Evolutionary conservation across 331 rosid genomes (phyloP).

Genomic region (Stylosanthes scabra): DNA sequence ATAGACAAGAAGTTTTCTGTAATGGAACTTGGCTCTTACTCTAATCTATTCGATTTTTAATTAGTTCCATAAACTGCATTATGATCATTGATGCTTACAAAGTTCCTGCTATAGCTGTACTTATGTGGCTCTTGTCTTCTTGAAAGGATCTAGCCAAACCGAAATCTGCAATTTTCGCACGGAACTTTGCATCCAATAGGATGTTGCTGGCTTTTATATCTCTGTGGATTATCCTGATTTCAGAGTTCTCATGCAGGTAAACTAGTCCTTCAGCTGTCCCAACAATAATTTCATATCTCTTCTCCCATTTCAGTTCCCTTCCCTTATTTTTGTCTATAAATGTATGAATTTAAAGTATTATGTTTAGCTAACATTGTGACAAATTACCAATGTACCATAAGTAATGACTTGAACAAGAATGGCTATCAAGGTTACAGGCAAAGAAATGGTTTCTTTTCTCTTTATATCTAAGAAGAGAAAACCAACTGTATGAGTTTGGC

Average conservation of each 20-base stretch:
- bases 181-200: slow-evolving; percentile 75
- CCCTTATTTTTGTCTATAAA: slow-evolving; percentile 65
- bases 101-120: slow-evolving; percentile 93
- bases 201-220: slow-evolving; percentile 95
- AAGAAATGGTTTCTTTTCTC: background rate
- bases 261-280: slow-evolving; percentile 90
- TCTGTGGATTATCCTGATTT: slow-evolving; percentile 77
- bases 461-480: slow-evolving; percentile 6
- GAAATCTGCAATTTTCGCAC: slow-evolving; percentile 94
- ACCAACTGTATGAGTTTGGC: slow-evolving; percentile 15
- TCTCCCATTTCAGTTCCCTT: slow-evolving; percentile 81
- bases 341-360: slow-evolving; percentile 21
- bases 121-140: slow-evolving; percentile 89
- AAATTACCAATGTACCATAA: background rate
- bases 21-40: background rate
- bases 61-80: background rate
- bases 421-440: slow-evolving; percentile 1
- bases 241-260: slow-evolving; percentile 82
- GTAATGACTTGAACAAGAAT: slow-evolving; percentile 9
- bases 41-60: background rate
- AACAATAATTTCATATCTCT: slow-evolving; percentile 67
- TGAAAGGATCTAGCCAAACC: slow-evolving; percentile 92
- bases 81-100: slow-evolving; percentile 50
- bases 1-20: slow-evolving; percentile 3
- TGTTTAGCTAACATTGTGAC: slow-evolving; percentile 10